Base-by-base conservation (phyloP, 495 filamentous ascomycete genomes). In the Penicillium coffeae region DNA sequence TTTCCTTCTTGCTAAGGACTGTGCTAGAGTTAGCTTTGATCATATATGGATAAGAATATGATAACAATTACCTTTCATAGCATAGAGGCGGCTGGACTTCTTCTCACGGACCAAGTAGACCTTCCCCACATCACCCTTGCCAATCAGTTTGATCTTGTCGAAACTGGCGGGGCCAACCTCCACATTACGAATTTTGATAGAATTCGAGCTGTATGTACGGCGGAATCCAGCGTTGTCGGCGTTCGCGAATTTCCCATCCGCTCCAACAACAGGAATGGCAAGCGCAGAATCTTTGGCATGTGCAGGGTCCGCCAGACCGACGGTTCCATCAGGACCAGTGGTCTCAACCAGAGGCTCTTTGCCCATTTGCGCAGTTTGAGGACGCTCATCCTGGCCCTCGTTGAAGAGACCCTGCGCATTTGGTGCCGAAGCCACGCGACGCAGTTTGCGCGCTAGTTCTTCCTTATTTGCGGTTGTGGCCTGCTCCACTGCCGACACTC, bases 1-100 rank as follows among this genome's bases (percentile, higher is more conserved):
- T 98, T 74, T 98, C 93, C 77, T 96, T 96, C 72, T 98, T 98
- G 78, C 90, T 97, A 71, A 98, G 58, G 8, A 98, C 93, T 98
- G 63, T 18, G 8, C 5, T 16, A 10, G 25, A 21, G 45, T 64
- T n/a, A 62, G 50, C 25, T 48, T 37, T 20, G 16, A 18, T n/a
- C 19, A 14, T 8, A 2, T 8, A 32, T 2, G 38, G n/a, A 30
- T n/a, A 36, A 36, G 7, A 22, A 19, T 14, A 18, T 43, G 30
- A 15, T 44, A 27, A 13, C 35, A 60, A 74, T 55, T 50, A 97
- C 93, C 94, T 70, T 98, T 98, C 93, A 98, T 98, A 46, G 93
- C 93, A 76, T 96, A 98, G 46, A 98, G 72, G 61, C 93, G 79
- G 56, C 80, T 84, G 53, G 89, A 91, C 79, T 96, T 96, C 81